A percentile compares a stretch with the other conserved stretches of the same genome.
Evolutionary conservation across 441 rosid genomes (phyloP).

Genomic region (Hura crepitans): DNA sequence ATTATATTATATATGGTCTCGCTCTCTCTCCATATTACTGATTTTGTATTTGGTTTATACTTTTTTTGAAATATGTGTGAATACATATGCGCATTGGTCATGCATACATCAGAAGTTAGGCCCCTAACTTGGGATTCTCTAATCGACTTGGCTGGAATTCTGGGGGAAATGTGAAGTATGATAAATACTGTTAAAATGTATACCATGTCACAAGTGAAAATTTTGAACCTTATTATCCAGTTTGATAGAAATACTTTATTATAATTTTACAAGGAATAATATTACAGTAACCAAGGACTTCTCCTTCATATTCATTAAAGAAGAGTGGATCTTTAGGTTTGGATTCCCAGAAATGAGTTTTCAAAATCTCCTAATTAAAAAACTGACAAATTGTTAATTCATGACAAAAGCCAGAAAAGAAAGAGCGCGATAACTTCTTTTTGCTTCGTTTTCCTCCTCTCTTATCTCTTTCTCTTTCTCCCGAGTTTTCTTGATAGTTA

Average conservation of each 20-base stretch:
- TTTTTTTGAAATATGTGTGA: not conserved
- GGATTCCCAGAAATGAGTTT: not conserved
- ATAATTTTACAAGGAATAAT: not conserved
- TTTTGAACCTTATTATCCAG: not conserved
- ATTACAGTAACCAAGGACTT: not conserved
- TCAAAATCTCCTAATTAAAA: not conserved
- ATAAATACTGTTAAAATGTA: not conserved
- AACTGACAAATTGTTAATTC: not conserved
- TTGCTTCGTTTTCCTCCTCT: not conserved
- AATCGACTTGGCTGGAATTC: not conserved
- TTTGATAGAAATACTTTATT: not conserved
- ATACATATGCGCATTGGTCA: not conserved
- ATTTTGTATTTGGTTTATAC: not conserved
- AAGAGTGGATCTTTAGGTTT: not conserved
- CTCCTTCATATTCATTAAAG: not conserved
- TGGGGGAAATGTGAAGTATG: not conserved
- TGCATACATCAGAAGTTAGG: not conserved
- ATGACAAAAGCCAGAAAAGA: not conserved
- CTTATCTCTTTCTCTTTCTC: not conserved
- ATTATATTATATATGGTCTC: conserved; percentile 66
- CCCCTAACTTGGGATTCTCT: not conserved
- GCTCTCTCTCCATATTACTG: conserved; percentile 5
- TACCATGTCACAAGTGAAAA: not conserved
- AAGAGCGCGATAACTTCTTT: not conserved
- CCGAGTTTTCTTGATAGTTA: not conserved